These are phyloP conservation scores for Intubia oerlemansii DNA, from an alignment of 2,329 filamentous ascomycete species.

Conservation along the genomic window DNA sequence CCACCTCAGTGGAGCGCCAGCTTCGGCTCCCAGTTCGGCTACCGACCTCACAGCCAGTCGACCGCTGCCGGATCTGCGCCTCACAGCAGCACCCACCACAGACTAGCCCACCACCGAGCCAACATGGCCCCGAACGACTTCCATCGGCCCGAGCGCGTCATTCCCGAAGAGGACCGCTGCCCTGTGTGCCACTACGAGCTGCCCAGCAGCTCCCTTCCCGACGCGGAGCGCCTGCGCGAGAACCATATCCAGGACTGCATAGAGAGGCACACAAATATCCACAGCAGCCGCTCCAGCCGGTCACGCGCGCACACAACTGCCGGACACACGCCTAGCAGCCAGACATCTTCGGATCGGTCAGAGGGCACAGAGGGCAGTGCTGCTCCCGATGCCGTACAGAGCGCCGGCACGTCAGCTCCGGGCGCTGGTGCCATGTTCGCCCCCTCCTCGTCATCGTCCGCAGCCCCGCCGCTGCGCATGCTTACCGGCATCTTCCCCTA, in stretches of 20 bases:
- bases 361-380: background rate
- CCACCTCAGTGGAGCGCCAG: too few relatives aligned
- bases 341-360: background rate
- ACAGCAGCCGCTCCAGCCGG: too few relatives aligned
- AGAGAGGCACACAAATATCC: conserved; percentile 27
- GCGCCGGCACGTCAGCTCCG: background rate
- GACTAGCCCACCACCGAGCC: background rate
- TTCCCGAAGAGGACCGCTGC: conserved; percentile 57
- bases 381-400: too few relatives aligned
- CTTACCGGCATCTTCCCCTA: conserved; percentile 43
- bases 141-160: conserved; percentile 7
- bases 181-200: conserved; percentile 56
- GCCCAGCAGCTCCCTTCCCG: conserved; percentile 30
- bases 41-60: too few relatives aligned
- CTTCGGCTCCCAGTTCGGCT: too few relatives aligned
- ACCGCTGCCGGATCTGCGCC: too few relatives aligned
- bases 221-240: conserved; percentile 33
- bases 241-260: conserved; percentile 38
- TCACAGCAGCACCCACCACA: conserved; percentile 3
- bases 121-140: background rate
- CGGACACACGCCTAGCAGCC: too few relatives aligned
- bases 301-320: too few relatives aligned
- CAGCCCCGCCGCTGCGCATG: conserved; percentile 16
- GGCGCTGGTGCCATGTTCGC: too few relatives aligned
- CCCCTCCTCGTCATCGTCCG: background rate